phyloP scores from a whole-genome alignment of 495 filamentous ascomycete genomes.

The Paragyromitra xinjiangensis region DNA sequence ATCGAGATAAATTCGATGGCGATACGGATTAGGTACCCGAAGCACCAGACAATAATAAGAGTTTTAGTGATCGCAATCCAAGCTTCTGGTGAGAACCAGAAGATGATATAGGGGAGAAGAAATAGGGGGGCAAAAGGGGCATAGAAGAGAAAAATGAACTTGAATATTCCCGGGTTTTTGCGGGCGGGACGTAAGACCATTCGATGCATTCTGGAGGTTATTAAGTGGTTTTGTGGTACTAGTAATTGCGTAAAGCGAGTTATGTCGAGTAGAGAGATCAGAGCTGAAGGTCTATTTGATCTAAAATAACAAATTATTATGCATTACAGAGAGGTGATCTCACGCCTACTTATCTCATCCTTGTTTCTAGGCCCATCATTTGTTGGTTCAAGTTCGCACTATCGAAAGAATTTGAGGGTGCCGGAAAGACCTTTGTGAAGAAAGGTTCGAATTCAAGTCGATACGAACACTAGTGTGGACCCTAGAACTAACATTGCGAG shows the following conservation, averaged over 20 bases:
- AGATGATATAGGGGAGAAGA: conserved; percentile 21
- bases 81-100: conserved; percentile 10
- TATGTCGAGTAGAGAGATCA: background rate
- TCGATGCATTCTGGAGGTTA: background rate
- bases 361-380: background rate
- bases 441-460: background rate
- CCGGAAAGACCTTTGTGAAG: background rate
- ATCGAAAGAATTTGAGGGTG: background rate
- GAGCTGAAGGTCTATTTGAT: background rate
- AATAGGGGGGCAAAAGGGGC: conserved; percentile 10
- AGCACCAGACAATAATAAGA: background rate
- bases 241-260: background rate
- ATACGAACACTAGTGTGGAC: background rate
- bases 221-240: background rate
- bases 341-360: background rate
- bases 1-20: background rate
- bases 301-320: background rate
- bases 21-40: background rate
- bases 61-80: background rate
- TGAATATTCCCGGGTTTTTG: background rate
- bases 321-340: background rate
- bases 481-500: too few relatives aligned
- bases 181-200: background rate
- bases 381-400: background rate
- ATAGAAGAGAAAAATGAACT: background rate